A percentile compares a stretch with the other conserved stretches of the same genome.
phyloP scores from a whole-genome alignment of 1,284 basidiomycete species.

The Lentinula novae-zelandiae region DNA sequence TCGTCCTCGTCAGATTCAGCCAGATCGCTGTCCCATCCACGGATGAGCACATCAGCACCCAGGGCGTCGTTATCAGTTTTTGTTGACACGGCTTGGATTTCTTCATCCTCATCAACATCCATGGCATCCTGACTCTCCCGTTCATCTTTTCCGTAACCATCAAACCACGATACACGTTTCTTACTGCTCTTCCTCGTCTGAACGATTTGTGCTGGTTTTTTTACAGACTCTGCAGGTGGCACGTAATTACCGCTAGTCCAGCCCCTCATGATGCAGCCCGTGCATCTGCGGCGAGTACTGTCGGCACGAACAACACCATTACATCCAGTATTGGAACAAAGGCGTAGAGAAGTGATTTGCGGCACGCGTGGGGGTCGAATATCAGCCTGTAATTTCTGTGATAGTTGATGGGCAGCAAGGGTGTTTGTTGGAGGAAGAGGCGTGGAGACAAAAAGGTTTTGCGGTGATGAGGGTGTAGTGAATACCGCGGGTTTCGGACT shows the following conservation, averaged over 20 bases:
- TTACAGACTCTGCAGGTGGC: not conserved
- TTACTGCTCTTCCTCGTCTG: not conserved
- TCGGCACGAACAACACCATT: slow-evolving; percentile 6
- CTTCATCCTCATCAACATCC: not conserved
- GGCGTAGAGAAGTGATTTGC: not conserved
- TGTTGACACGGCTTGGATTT: not conserved
- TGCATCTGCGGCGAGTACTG: slow-evolving; percentile 1
- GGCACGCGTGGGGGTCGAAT: too few species aligned
- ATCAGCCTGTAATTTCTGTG: not conserved
- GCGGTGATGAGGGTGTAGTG: not conserved
- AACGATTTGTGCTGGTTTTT: not conserved
- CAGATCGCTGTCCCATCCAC: slow-evolving; percentile 13
- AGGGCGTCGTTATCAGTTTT: not conserved
- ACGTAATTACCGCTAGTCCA: not conserved
- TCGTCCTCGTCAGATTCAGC: slow-evolving; percentile 1
- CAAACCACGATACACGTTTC: slow-evolving; percentile 13
- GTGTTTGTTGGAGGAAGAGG: not conserved
- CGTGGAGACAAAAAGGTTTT: not conserved
- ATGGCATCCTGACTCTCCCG: not conserved
- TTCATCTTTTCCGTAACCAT: slow-evolving; percentile 8
- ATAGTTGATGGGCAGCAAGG: not conserved
- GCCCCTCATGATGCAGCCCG: slow-evolving; percentile 4
- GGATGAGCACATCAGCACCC: not conserved
- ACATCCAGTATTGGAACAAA: slow-evolving; percentile 5
- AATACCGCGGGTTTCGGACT: not conserved